These are phyloP conservation scores for Caryopteris hybrid DNA, from an alignment of 305 asterid genomes.

Conservation along the genomic window DNA sequence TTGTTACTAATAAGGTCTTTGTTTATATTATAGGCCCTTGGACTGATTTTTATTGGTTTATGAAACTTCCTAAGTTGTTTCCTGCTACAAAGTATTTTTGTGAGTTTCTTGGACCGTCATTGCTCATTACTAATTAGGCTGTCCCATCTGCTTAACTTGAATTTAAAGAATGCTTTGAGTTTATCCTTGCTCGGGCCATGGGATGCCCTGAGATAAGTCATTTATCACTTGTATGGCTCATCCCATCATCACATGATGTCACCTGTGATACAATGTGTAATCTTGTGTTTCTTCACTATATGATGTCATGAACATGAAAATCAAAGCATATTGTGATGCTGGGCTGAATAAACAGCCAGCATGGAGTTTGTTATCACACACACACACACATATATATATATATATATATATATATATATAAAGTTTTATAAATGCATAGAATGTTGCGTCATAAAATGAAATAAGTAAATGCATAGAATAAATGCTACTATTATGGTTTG, in stretches of 20 bases:
- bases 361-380: neutral
- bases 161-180: neutral
- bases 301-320: neutral
- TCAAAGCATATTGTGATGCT: neutral
- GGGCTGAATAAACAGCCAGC: neutral
- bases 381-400: too few relatives aligned
- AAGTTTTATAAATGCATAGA: neutral
- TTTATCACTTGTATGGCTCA: neutral
- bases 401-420: too few relatives aligned
- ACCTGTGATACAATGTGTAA: too few relatives aligned
- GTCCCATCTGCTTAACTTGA: neutral
- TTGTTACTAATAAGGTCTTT: neutral
- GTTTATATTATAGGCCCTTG: neutral
- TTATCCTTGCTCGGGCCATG: neutral
- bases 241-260: too few relatives aligned
- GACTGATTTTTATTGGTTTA: neutral
- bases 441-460: too few relatives aligned
- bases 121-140: neutral
- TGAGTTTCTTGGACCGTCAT: neutral
- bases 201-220: neutral
- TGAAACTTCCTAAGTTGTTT: neutral
- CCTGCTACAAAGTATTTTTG: neutral
- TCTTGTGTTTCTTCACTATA: neutral
- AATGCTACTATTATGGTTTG: neutral
- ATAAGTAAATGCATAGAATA: neutral